These are phyloP conservation scores for Mayamaea pseudoterrestris DNA, from an alignment of 108 stramenopile genomes.

Conservation along the genomic window DNA sequence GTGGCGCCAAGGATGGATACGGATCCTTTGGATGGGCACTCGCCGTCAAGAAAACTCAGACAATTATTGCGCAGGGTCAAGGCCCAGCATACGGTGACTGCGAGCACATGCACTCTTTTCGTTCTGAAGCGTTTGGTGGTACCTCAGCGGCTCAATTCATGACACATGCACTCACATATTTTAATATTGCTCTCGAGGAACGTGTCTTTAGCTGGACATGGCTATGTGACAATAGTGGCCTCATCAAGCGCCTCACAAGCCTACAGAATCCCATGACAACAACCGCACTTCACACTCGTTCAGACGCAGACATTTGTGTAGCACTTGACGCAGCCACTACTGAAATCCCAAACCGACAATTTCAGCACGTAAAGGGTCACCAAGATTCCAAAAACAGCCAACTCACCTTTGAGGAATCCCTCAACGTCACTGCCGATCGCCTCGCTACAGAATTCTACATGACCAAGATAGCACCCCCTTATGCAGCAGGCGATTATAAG, in stretches of 20 bases:
- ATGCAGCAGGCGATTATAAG: no score
- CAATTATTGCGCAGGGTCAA: background rate
- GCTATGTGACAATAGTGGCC: background rate
- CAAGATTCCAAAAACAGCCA: background rate
- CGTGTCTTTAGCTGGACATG: background rate
- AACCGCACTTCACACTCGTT: background rate
- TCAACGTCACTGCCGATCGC: constrained; percentile 2
- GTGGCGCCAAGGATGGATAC: background rate
- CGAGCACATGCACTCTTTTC: background rate
- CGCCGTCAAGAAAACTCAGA: background rate
- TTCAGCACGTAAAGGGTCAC: constrained; percentile 4
- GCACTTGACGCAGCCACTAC: background rate
- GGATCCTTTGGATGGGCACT: constrained; percentile 1
- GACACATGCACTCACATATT: background rate
- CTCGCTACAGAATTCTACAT: no score
- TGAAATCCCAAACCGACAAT: background rate
- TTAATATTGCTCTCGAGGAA: background rate
- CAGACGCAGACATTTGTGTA: background rate
- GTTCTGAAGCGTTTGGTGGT: background rate
- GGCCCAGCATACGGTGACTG: background rate
- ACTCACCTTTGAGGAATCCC: background rate
- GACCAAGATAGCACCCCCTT: no score
- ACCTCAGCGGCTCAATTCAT: background rate
- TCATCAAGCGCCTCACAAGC: background rate
- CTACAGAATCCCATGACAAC: background rate